Conservation (phyloP, 306 rosid species). For the Rosa persica region DNA sequence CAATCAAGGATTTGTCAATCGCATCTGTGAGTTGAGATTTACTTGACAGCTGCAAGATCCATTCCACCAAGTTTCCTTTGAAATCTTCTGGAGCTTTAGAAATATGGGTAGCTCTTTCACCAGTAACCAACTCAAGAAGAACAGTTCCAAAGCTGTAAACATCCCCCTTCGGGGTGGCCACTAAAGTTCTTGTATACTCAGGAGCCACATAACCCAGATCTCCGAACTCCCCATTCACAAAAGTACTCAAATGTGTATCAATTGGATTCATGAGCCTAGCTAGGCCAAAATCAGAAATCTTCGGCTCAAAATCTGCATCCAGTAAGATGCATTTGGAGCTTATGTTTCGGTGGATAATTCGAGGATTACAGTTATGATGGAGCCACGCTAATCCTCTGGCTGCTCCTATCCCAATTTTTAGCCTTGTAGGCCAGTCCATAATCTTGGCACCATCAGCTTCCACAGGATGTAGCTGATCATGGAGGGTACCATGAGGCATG, state of each 20-base stretch:
- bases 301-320: slow-evolving; percentile 77
- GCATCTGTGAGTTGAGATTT: slow-evolving; percentile 55
- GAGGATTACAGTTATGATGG: slow-evolving; percentile 95
- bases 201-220: slow-evolving; percentile 97
- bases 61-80: slow-evolving; percentile 82
- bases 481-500: slow-evolving; percentile 79
- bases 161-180: slow-evolving; percentile 94
- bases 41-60: slow-evolving; percentile 55
- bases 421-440: slow-evolving; percentile 75
- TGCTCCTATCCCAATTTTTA: slow-evolving; percentile 83
- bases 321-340: slow-evolving; percentile 89
- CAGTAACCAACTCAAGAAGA: slow-evolving; percentile 90
- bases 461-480: slow-evolving; percentile 64
- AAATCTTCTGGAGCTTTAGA: slow-evolving; percentile 73
- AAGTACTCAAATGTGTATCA: slow-evolving; percentile 95
- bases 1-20: slow-evolving; percentile 56
- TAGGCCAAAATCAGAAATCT: slow-evolving; percentile 91
- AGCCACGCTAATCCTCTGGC: slow-evolving; percentile 97
- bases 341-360: slow-evolving; percentile 88
- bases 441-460: slow-evolving; percentile 37
- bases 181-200: slow-evolving; percentile 78
- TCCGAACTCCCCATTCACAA: slow-evolving; percentile 91
- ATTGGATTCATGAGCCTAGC: slow-evolving; percentile 94
- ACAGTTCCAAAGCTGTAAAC: slow-evolving; percentile 86
- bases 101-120: slow-evolving; percentile 73